Percentiles rank a stretch among this genome's conserved stretches.
phyloP scores from a whole-genome alignment of 345 rosid species.

The Punica granatum region DNA sequence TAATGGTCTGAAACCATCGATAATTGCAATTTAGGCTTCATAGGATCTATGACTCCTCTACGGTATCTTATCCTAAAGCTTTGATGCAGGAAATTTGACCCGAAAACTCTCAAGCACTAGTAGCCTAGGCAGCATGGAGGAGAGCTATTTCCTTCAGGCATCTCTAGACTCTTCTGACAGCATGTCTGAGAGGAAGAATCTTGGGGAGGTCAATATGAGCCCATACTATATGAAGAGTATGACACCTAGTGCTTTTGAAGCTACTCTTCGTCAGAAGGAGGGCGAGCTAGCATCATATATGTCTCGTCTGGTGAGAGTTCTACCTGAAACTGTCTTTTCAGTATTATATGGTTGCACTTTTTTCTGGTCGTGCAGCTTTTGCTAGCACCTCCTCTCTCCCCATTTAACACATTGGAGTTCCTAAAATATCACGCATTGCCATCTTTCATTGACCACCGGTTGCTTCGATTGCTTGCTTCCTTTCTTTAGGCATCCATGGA shows the following conservation, averaged over 20 bases:
- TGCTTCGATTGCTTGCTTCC: not conserved
- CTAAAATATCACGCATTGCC: not conserved
- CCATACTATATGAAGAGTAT: slow-evolving; percentile 90
- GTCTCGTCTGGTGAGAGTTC: slow-evolving; percentile 81
- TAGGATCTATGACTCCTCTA: slow-evolving; percentile 8
- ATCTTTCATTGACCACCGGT: not conserved
- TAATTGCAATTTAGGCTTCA: slow-evolving; percentile 6
- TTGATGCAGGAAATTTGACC: slow-evolving; percentile 51
- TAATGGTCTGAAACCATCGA: slow-evolving; percentile 45
- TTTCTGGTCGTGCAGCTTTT: not conserved
- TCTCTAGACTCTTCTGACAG: slow-evolving; percentile 83
- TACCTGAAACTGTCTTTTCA: slow-evolving; percentile 3
- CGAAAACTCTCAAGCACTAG: slow-evolving; percentile 78
- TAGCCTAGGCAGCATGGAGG: slow-evolving; percentile 96
- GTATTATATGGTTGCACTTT: not conserved
- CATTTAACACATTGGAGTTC: not conserved
- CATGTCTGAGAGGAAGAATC: slow-evolving; percentile 63
- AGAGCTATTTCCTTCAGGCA: slow-evolving; percentile 90
- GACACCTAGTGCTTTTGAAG: slow-evolving; percentile 88
- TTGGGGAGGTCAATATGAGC: slow-evolving; percentile 56
- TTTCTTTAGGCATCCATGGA: slow-evolving; percentile 77
- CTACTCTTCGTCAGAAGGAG: slow-evolving; percentile 96
- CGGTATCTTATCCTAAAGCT: not conserved
- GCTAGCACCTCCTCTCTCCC: not conserved
- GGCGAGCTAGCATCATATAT: slow-evolving; percentile 96